These are phyloP conservation scores for Globisporangium paroecandrum DNA, from an alignment of 352 stramenopile species.

Conservation along the genomic window DNA sequence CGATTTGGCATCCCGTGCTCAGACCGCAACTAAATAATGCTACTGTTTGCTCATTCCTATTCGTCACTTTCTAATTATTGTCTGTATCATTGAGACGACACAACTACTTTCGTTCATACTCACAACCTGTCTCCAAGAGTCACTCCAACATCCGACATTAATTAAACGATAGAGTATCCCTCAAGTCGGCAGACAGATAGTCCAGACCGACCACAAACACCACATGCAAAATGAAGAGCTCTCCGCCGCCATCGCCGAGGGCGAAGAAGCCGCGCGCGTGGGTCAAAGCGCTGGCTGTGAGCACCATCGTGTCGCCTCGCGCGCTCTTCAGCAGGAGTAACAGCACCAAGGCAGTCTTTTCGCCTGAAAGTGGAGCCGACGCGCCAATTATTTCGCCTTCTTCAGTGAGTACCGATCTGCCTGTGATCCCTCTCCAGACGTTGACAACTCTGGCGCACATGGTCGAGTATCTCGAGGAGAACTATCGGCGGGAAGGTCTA, in stretches of 20 bases:
- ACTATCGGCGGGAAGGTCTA: constrained; percentile 41
- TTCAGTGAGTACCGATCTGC: neutral
- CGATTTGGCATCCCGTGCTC: too few species aligned
- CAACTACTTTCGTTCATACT: too few species aligned
- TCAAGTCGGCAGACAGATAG: too few species aligned
- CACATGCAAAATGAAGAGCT: neutral
- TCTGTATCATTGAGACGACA: too few species aligned
- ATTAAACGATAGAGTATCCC: too few species aligned
- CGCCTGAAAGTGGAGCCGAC: neutral
- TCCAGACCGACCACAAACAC: too few species aligned
- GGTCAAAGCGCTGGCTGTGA: constrained; percentile 7
- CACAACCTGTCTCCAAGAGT: too few species aligned
- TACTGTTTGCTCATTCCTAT: too few species aligned
- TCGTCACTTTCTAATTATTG: too few species aligned
- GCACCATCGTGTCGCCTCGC: constrained; percentile 7
- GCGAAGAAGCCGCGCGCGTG: constrained; percentile 4
- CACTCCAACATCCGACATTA: too few species aligned
- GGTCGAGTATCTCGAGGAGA: constrained; percentile 44
- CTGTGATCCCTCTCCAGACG: constrained; percentile 30
- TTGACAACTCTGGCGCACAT: constrained; percentile 33
- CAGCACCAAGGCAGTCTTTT: neutral
- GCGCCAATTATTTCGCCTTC: neutral
- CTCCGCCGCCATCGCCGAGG: neutral
- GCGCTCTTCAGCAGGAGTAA: neutral
- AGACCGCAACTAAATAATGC: too few species aligned